A percentile compares a stretch with the other conserved stretches of the same genome.
phyloP scores from a whole-genome alignment of 495 filamentous ascomycete species.

The Tuber microsphaerosporum region DNA sequence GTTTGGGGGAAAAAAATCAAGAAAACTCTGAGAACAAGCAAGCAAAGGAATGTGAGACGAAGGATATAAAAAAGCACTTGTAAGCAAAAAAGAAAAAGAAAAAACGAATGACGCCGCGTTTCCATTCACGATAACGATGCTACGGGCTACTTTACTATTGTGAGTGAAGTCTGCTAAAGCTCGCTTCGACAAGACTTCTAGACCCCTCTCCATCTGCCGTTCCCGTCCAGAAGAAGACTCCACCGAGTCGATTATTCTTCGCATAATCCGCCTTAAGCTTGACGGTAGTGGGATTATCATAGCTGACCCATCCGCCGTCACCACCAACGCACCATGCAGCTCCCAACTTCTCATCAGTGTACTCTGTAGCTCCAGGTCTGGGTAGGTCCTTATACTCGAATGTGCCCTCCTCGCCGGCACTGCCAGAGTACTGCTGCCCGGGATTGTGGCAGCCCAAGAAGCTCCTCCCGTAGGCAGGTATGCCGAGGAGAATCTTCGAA shows the following conservation, averaged over 20 bases:
- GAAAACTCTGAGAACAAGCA: conserved; percentile 1
- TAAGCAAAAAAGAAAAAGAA: not conserved
- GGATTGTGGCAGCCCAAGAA: conserved; percentile 62
- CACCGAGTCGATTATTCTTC: conserved; percentile 66
- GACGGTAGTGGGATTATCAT: conserved; percentile 80
- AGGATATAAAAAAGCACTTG: not conserved
- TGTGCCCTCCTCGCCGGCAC: conserved; percentile 68
- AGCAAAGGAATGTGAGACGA: not conserved
- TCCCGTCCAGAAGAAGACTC: conserved; percentile 90
- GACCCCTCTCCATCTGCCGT: conserved; percentile 61
- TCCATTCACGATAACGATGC: not conserved
- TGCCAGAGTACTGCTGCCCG: conserved; percentile 57
- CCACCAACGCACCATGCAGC: conserved; percentile 73
- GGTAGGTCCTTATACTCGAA: conserved; percentile 79
- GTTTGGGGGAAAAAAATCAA: not conserved
- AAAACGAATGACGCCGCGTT: not conserved
- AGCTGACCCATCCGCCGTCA: conserved; percentile 80
- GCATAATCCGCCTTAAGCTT: conserved; percentile 75
- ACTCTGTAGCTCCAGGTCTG: conserved; percentile 59
- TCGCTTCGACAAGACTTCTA: conserved; percentile 68
- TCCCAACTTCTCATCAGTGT: conserved; percentile 57
- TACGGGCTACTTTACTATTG: conserved; percentile 5
- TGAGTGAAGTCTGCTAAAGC: conserved; percentile 62
- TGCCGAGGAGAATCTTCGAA: conserved; percentile 69
- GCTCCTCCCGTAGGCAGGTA: conserved; percentile 74